phyloP scores from a whole-genome alignment of 2,329 filamentous ascomycete species.

The Apiospora koreana region DNA sequence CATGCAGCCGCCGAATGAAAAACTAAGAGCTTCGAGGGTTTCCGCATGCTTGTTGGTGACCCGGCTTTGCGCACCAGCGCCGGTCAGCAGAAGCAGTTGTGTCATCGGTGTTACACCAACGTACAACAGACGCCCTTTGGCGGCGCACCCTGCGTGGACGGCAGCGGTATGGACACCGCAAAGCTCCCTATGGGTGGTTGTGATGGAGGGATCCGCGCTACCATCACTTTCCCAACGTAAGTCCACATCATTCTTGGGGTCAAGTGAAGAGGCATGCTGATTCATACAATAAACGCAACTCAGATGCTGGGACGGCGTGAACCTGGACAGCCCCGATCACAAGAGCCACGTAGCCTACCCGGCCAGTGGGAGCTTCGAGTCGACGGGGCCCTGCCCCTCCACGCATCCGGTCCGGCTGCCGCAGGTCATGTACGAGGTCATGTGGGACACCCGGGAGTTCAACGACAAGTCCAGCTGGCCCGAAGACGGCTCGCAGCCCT shows the following conservation, averaged over 20 bases:
- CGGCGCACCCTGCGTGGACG: constrained; percentile 25
- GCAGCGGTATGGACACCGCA: constrained; percentile 30
- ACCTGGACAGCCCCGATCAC: constrained; percentile 22
- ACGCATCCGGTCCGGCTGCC: constrained; percentile 35
- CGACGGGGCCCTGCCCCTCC: constrained; percentile 53
- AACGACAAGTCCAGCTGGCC: constrained; percentile 36
- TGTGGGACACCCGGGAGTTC: constrained; percentile 38
- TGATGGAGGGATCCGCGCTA: not conserved
- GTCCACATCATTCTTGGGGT: not conserved
- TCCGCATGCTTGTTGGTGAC: constrained; percentile 35
- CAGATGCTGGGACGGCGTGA: constrained; percentile 28
- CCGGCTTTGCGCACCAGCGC: constrained; percentile 22
- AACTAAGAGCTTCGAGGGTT: constrained; percentile 22
- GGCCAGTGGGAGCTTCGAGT: constrained; percentile 28
- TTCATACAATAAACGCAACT: not conserved
- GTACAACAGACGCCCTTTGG: constrained; percentile 33
- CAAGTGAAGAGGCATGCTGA: no score
- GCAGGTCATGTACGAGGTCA: constrained; percentile 44
- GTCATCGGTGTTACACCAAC: constrained; percentile 32
- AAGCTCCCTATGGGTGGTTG: constrained; percentile 27
- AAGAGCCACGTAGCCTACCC: constrained; percentile 42
- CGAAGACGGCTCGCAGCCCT: constrained; percentile 33
- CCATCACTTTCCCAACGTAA: constrained; percentile 5
- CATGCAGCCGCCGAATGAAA: not conserved
- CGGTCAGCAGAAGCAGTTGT: constrained; percentile 29